Evolutionary conservation across 2,329 filamentous ascomycete species (phyloP), one percentile per base, ranked within the genome.

Genomic region (Colletotrichum graminicola): DNA sequence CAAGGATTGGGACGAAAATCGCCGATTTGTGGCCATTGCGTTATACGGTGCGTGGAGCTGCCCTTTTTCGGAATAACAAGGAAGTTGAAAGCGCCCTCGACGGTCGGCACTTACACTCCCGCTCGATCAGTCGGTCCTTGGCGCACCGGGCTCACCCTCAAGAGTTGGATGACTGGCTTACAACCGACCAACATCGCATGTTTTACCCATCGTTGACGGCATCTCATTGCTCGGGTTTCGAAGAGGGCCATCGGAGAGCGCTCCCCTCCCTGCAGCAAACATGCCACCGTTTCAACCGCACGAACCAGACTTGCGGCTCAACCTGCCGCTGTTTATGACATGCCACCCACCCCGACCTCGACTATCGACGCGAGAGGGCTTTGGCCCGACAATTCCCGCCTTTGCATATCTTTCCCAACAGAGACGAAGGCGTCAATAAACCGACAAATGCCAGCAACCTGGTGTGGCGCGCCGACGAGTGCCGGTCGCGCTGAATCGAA

Each of bases 31-130:
- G 57, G 29, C 68, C 52, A 47, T 26, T 23, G 34, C 36, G 43
- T 63, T 26, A 26, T 23, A 32, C 5, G 43, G 23, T 36, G 68
- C 65, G 45, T 71, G 26, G 68, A 63, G 29, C 36, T 71, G 68
- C 68, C 59, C 8, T 62, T 55, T 10, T 47, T 45, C 43, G 1
- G 21, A 18, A 32, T 8, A 52, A 36, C 52, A 49, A 41, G 68
- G 68, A 57, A 71, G 65, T 71, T 57, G 65, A 68, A 71, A 68
- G 68, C 68, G 68, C 65, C 26, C 21, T 8, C 5, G 10, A 12
- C 32, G 3, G 26, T 47, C n/a, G 54, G 39, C 16, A 43, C 47
- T 21, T 23, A 34, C 36, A 36, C 54, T 52, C 59, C 29, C 59
- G 59, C 36, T 49, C 43, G 10, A 23, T 41, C 18, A 29, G 51